Evolutionary conservation across 768 basidiomycete genomes (phyloP), one percentile per base, ranked within the genome.

Genomic region (Lactarius hatsudake): DNA sequence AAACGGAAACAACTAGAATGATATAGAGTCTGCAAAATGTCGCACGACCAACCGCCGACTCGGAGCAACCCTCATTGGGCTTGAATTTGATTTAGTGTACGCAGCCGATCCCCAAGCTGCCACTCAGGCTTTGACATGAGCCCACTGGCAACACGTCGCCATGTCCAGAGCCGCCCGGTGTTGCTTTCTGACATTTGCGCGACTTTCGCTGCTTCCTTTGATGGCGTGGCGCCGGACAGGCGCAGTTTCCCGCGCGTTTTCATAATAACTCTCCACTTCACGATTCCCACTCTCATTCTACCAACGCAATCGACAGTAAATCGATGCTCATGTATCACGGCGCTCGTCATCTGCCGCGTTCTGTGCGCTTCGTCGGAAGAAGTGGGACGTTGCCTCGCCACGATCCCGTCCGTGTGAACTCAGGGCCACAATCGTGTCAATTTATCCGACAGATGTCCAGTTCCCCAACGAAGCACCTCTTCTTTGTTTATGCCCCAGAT

Each of bases 401-500:
- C 15, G 32, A 7, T 56, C 54, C 32, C 20, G 3, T 32, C 20
- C 54, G 17, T 30, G 54, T 20, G 28, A 32, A 56, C 20, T 17
- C 30, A 34, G 20, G 20, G 9, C 55, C 28, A 10, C 55, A 9
- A 20, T 53, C 55, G 3, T 32, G 17, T 5, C 32, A 40, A 26
- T 61, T 55, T 42, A 60, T 23, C 59, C 38, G 40, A 15, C 42
- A 5, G 23, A 60, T 65, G 64, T 65, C 64, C 40, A 55, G 23
- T 32, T 60, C 59, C 53, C 26, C 64, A n/a, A 23, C 61, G 23
- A 66, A 64, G 36, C 62, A 67, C 42, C 64, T 60, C 40, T 78
- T 73, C 64, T 51, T 76, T 10, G 72, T 77, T 12, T 78, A 71
- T 42, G 76, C 76, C 1, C 78, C 78, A 0, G 78, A 78, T 71